Conservation (phyloP, 495 filamentous ascomycete genomes). For the Clavariopsis aquatica region DNA sequence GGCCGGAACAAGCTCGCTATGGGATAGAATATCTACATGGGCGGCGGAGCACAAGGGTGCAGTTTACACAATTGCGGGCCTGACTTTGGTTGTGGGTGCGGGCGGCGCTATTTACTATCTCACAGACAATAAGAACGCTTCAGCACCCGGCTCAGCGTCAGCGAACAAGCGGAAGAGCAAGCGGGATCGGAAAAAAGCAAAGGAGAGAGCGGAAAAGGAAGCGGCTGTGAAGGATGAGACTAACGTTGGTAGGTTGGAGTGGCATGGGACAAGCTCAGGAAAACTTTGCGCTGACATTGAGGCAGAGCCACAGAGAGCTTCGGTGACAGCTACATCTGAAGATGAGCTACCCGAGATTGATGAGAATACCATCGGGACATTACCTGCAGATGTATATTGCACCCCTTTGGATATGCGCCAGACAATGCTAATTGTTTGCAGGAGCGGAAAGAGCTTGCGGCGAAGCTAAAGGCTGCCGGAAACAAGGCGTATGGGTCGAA, state of each 20-base stretch:
- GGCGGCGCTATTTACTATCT: slow-evolving; percentile 93
- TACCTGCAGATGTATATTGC: slow-evolving; percentile 64
- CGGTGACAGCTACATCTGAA: slow-evolving; percentile 62
- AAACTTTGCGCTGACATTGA: slow-evolving; percentile 5
- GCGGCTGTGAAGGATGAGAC: slow-evolving; percentile 39
- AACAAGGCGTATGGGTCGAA: slow-evolving; percentile 96
- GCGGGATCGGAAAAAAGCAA: slow-evolving; percentile 59
- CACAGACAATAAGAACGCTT: slow-evolving; percentile 46
- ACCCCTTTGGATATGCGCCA: neutral
- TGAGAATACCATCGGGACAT: slow-evolving; percentile 67
- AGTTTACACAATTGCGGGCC: slow-evolving; percentile 93
- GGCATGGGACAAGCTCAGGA: neutral
- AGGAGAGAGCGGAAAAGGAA: slow-evolving; percentile 62
- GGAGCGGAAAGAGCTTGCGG: slow-evolving; percentile 78
- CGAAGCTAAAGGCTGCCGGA: slow-evolving; percentile 88
- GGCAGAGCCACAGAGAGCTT: slow-evolving; percentile 50
- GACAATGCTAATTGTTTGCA: slow-evolving; percentile 38
- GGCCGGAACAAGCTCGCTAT: slow-evolving; percentile 66
- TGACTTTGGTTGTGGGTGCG: slow-evolving; percentile 84
- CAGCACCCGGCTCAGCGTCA: slow-evolving; percentile 10
- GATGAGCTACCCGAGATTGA: slow-evolving; percentile 85
- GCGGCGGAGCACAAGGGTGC: slow-evolving; percentile 91
- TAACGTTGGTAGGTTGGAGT: slow-evolving; percentile 20
- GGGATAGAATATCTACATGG: slow-evolving; percentile 89
- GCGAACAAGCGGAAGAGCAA: slow-evolving; percentile 55